These are phyloP conservation scores for Cucumis sativus DNA, from an alignment of 306 rosid species.

Conservation along the genomic window Cucumber_9930_V3 NC_026655.2:7305501-7306000, in stretches of 20 bases:
- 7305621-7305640: background rate
- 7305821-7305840: slow-evolving; percentile 1
- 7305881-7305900: slow-evolving; percentile 33
- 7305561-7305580: slow-evolving; percentile 27
- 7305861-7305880: slow-evolving; percentile 41
- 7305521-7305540: slow-evolving; percentile 35
- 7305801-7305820: background rate
- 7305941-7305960: slow-evolving; percentile 35
- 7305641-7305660: slow-evolving; percentile 25
- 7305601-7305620: slow-evolving; percentile 7
- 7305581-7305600: background rate
- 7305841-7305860: slow-evolving; percentile 46
- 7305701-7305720: slow-evolving; percentile 38
- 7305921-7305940: slow-evolving; percentile 41
- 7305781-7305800: background rate
- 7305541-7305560: slow-evolving; percentile 40
- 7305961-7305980: background rate
- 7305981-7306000: background rate
- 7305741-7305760: background rate
- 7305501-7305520: slow-evolving; percentile 33
- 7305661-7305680: slow-evolving; percentile 34
- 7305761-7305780: background rate
- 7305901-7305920: slow-evolving; percentile 28
- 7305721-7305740: slow-evolving; percentile 1
- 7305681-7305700: slow-evolving; percentile 45